These are phyloP conservation scores for Ilyonectria robusta DNA, from an alignment of 2,329 filamentous ascomycete genomes.

Conservation along the genomic window DNA sequence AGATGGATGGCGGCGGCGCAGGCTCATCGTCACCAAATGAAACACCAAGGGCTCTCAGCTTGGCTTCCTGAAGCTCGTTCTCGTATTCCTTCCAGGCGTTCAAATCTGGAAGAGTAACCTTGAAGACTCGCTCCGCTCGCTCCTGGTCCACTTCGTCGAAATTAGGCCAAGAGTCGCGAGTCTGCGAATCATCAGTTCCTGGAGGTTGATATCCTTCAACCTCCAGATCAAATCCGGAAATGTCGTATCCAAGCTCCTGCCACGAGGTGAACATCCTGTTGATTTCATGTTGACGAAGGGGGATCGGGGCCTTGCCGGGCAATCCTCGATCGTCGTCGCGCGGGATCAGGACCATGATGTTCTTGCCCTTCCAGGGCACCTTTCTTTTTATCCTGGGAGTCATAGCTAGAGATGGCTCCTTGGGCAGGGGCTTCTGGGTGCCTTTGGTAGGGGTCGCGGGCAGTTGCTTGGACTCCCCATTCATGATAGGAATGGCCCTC, in stretches of 20 bases:
- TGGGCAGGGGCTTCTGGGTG: constrained; percentile 54
- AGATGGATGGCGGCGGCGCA: constrained; percentile 71
- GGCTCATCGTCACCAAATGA: constrained; percentile 83
- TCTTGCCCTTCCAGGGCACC: constrained; percentile 82
- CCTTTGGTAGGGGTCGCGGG: constrained; percentile 55
- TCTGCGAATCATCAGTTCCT: constrained; percentile 69
- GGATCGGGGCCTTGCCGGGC: constrained; percentile 66
- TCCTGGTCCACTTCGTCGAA: constrained; percentile 71
- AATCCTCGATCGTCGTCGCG: constrained; percentile 76
- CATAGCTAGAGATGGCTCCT: constrained; percentile 52
- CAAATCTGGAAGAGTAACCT: constrained; percentile 79
- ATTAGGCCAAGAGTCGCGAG: constrained; percentile 77
- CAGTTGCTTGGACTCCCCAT: constrained; percentile 48
- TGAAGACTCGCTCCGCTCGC: constrained; percentile 65
- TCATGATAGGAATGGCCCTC: constrained; percentile 38
- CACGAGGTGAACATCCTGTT: constrained; percentile 75
- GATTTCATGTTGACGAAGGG: constrained; percentile 70
- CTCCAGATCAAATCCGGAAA: constrained; percentile 77
- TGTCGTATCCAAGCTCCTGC: constrained; percentile 78
- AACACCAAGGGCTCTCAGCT: constrained; percentile 91
- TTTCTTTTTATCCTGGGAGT: constrained; percentile 78
- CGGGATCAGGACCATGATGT: constrained; percentile 79
- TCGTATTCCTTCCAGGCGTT: constrained; percentile 84
- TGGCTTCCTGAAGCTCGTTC: constrained; percentile 87
- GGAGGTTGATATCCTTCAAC: constrained; percentile 58